Evolutionary conservation across 2,329 filamentous ascomycete species (phyloP).

Genomic region (Cercospora brassicicola): DNA sequence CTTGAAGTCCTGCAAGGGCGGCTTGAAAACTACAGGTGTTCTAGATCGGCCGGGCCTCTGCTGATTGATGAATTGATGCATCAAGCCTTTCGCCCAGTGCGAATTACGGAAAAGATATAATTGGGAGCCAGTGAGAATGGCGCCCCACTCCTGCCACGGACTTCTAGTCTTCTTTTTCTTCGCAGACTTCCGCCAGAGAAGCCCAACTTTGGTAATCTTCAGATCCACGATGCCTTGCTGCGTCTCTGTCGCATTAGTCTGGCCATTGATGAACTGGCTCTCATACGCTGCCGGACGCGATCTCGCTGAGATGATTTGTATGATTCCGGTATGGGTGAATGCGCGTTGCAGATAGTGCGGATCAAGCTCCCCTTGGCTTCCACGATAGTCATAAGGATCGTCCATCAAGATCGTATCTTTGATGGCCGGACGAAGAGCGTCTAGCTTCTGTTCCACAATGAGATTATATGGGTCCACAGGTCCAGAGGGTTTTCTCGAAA

Average conservation of each 20-base stretch:
- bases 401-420: slow-evolving; percentile 92
- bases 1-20: slow-evolving; percentile 87
- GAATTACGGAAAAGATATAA: slow-evolving; percentile 96
- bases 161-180: slow-evolving; percentile 95
- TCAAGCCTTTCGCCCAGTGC: slow-evolving; percentile 84
- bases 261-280: slow-evolving; percentile 56
- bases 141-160: slow-evolving; percentile 99
- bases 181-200: slow-evolving; percentile 88
- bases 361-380: slow-evolving; percentile 73
- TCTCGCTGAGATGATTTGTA: slow-evolving; percentile 92
- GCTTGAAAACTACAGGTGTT: slow-evolving; percentile 82
- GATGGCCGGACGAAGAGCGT: slow-evolving; percentile 76
- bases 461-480: slow-evolving; percentile 87
- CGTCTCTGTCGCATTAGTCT: slow-evolving; percentile 66
- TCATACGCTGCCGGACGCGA: slow-evolving; percentile 95
- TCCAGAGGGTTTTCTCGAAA: slow-evolving; percentile 66
- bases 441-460: slow-evolving; percentile 85
- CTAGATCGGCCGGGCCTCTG: slow-evolving; percentile 73
- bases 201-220: slow-evolving; percentile 92
- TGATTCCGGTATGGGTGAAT: slow-evolving; percentile 84
- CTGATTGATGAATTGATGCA: slow-evolving; percentile 75
- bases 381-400: slow-evolving; percentile 86
- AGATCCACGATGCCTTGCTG: slow-evolving; percentile 95
- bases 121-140: slow-evolving; percentile 92
- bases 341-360: slow-evolving; percentile 79